Evolutionary conservation across 2,329 filamentous ascomycete genomes (phyloP), one percentile per base, ranked within the genome.

Genomic region (Ramularia endophylla): DNA sequence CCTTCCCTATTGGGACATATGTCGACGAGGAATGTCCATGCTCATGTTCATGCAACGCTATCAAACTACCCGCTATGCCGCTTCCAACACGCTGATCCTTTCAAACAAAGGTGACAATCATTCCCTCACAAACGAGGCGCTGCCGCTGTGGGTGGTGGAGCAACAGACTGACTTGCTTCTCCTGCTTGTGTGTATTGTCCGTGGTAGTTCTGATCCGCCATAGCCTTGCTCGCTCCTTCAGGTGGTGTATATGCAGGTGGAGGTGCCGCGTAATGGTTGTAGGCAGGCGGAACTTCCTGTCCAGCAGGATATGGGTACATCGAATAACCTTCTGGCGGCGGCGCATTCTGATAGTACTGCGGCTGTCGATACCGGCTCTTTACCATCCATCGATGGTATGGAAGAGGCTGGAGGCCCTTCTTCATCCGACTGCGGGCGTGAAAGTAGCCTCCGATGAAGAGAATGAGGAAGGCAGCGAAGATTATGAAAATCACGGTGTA

Each of bases 401-500:
- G 65, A 27, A 88, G 64, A 12, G 85, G 81, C 13, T 71, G 68
- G 27, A 80, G 67, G 1, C 84, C 84, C 60, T 80, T 81, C 46
- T 68, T 71, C 50, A 89, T 70, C 34, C 86, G 73, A 33, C 66
- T 65, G 60, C 77, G 77, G 33, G 85, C 86, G 64, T 90, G 86
- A 34, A 77, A 65, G 61, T 84, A 83, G 46, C 83, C 84, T 44
- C 77, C 70, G 40, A 85, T 51, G 55, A 88, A 69, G 70, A 80
- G 87, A 30, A 71, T 54, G 38, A 78, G 60, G 55, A 86, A 64
- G 45, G 79, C 41, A 41, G 73, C 44, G 53, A 85, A 68, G 50
- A 90, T 60, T 47, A 70, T 66, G 46, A 76, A 74, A 57, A 89
- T 78, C 45, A 90, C 65, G 34, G 74, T 71, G 77, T 84, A 90